Conservation (phyloP, 148 eudicot species). For the Amaranthus cruentus region DNA sequence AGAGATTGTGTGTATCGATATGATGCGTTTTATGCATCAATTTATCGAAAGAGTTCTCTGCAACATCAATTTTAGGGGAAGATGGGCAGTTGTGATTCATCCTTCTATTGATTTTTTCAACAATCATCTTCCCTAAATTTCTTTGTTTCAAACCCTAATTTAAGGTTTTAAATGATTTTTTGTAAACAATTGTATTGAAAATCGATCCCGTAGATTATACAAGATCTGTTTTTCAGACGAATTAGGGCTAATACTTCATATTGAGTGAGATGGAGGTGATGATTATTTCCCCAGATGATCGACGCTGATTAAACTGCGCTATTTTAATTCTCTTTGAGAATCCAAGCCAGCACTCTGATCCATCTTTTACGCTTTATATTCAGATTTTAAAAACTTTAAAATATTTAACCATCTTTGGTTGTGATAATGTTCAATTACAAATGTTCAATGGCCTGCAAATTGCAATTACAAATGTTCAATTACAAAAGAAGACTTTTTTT, state of each 20-base stretch:
- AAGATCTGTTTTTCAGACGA: no score
- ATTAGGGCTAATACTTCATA: no score
- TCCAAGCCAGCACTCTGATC: constrained; percentile 32
- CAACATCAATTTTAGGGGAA: constrained; percentile 20
- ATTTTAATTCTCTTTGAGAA: constrained; percentile 15
- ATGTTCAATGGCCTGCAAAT: no score
- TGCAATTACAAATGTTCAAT: no score
- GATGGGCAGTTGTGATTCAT: constrained; percentile 48
- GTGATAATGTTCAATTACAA: no score
- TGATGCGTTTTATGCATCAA: constrained; percentile 28
- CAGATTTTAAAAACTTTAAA: no score
- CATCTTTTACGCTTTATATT: not conserved
- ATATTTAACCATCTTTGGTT: no score
- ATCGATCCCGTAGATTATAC: no score
- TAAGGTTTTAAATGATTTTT: no score
- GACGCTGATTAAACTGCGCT: constrained; percentile 28
- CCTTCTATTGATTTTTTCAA: constrained; percentile 29
- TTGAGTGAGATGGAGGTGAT: constrained; percentile 20
- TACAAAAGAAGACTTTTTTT: no score
- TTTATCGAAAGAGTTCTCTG: constrained; percentile 38
- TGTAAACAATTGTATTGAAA: no score
- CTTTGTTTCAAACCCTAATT: no score
- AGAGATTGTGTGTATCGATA: constrained; percentile 49
- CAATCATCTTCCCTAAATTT: constrained; percentile 42
- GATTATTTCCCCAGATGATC: constrained; percentile 31